phyloP scores from a whole-genome alignment of 31 red algal species.

The Endocladia muricata region DNA sequence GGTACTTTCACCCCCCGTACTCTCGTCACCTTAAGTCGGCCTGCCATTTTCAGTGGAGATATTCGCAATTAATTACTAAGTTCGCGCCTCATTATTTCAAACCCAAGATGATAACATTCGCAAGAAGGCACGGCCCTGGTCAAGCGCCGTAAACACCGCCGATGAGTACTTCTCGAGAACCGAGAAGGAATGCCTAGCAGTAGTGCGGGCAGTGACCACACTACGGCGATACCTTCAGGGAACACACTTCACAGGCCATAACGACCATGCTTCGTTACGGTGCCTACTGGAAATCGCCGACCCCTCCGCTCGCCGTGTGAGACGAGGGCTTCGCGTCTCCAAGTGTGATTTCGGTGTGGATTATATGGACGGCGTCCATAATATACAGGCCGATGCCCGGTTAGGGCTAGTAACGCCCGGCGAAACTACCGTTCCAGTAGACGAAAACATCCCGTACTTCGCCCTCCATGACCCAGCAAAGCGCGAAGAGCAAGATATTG shows the following conservation, averaged over 20 bases:
- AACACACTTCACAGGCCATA: not conserved
- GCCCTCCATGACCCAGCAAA: too few species aligned
- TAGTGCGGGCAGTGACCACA: not conserved
- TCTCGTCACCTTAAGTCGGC: not conserved
- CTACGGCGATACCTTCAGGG: not conserved
- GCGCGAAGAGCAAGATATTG: not conserved
- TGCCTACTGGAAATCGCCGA: conserved; percentile 1
- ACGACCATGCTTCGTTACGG: not conserved
- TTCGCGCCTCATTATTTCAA: not conserved
- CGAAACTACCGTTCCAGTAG: not conserved
- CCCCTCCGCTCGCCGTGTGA: not conserved
- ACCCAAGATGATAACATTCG: not conserved
- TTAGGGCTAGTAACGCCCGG: not conserved
- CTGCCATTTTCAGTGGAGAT: not conserved
- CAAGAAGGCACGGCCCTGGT: not conserved
- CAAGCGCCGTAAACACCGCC: not conserved
- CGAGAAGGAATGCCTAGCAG: not conserved
- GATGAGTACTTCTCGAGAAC: not conserved
- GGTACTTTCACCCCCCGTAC: not conserved
- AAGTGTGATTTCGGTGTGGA: conserved; percentile 13
- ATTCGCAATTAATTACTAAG: not conserved
- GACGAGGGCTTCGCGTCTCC: conserved; percentile 11
- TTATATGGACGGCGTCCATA: not conserved
- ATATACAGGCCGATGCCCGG: not conserved
- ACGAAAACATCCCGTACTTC: not conserved